A percentile compares a stretch with the other conserved stretches of the same genome.
phyloP scores from a whole-genome alignment of 1,139 yeast species.

The Taphrina confusa region DNA sequence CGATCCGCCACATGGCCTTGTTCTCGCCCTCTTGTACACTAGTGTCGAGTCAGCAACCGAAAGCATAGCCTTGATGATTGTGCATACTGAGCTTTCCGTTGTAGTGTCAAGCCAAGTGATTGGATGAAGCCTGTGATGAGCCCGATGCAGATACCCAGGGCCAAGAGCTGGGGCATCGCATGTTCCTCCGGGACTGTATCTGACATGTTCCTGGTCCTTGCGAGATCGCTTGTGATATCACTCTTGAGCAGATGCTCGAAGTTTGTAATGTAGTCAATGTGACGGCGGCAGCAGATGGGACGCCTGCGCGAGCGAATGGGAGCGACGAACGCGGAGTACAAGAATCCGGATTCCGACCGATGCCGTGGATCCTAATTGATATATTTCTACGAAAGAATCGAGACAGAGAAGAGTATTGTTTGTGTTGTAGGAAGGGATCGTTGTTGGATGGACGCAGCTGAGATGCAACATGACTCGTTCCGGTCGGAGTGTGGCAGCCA shows the following conservation, averaged over 20 bases:
- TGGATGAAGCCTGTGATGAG: constrained; percentile 76
- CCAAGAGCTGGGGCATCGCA: constrained; percentile 29
- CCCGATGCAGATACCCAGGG: constrained; percentile 51
- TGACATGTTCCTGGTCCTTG: too few species aligned
- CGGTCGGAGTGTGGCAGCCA: constrained; percentile 16
- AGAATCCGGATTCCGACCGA: neutral
- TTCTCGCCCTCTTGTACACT: constrained; percentile 33
- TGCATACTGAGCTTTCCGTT: constrained; percentile 67
- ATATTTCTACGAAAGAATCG: too few species aligned
- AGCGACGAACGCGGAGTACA: too few species aligned
- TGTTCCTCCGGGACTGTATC: neutral
- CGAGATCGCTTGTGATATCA: too few species aligned
- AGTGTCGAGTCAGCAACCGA: constrained; percentile 7
- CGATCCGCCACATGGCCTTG: constrained; percentile 64
- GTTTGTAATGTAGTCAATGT: too few species aligned
- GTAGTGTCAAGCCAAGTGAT: constrained; percentile 79
- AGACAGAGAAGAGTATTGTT: too few species aligned
- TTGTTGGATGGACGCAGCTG: too few species aligned
- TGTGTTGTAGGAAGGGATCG: too few species aligned
- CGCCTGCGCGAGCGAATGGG: too few species aligned
- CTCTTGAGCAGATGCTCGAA: too few species aligned
- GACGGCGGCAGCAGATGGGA: too few species aligned
- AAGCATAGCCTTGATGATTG: constrained; percentile 47
- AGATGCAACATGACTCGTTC: constrained; percentile 7
- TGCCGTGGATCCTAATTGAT: neutral